A percentile compares a stretch with the other conserved stretches of the same genome.
Conservation (phyloP, 2,329 filamentous ascomycete genomes). For the Colletotrichum sp. region DNA sequence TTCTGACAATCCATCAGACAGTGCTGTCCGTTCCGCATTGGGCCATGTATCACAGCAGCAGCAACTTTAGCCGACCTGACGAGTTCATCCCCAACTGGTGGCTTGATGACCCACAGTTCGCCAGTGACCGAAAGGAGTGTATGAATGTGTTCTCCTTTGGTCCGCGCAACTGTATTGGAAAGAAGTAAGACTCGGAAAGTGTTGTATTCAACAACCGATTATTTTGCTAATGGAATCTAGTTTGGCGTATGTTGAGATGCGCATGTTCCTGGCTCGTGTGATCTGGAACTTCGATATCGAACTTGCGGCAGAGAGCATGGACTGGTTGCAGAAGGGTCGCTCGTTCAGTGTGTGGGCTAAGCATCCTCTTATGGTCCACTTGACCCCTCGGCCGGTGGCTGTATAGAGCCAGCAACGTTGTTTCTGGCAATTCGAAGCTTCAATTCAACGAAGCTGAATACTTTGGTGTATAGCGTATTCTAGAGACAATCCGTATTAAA, state of each 20-base stretch:
- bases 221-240: neutral
- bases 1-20: neutral
- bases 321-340: neutral
- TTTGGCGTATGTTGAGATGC: neutral
- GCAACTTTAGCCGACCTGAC: neutral
- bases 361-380: neutral
- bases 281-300: neutral
- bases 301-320: neutral
- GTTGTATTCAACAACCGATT: neutral
- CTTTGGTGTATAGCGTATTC: neutral
- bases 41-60: neutral
- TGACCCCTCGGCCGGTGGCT: neutral
- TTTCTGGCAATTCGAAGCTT: neutral
- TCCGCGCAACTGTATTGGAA: slow-evolving; percentile 54
- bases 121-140: slow-evolving; percentile 40
- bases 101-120: neutral
- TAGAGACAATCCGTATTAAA: neutral
- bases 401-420: neutral
- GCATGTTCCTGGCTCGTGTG: neutral
- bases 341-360: neutral
- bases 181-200: slow-evolving; percentile 42
- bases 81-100: neutral
- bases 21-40: neutral
- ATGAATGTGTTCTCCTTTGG: slow-evolving; percentile 54
- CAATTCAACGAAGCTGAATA: neutral